Base-by-base conservation (phyloP, 441 rosid genomes). In the Metrosideros polymorpha region DNA sequence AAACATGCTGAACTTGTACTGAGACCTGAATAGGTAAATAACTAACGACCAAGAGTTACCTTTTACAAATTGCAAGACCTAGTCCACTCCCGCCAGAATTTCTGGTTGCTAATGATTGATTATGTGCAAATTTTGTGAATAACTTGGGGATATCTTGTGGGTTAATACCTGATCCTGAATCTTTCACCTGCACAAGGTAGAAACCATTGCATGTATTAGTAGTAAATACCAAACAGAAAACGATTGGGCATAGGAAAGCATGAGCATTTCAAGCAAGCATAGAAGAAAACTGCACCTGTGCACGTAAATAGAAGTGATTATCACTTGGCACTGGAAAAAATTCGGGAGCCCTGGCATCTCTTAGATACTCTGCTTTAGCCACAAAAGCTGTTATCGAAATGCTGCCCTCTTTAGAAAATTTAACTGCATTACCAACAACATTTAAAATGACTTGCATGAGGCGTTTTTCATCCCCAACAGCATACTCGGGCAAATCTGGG, bases 21-120 rank as follows among this genome's bases (percentile, higher is more conserved):
- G 47, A 22, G n/a, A 39, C 79, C 79, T 71, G n/a, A 39, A 39
- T n/a, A 39, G 79, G n/a, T 83, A 32, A 12, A 83, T 22, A 71
- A 42, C 45, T 30, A 39, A 54, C 18, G 42, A 18, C 14, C 52
- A 18, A 30, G 50, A 86, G 85, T 89, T 89, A 98, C 99, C 99
- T 95, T 90, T 95, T 98, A 92, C 98, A 98, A 91, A 98, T 98
- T 86, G 99, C 99, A 85, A 98, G 98, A 82, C 99, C 99, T 86
- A 98, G 99, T 86, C 99, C 99, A 90, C 94, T 95, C 90, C 99
- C 98, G 86, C 91, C 89, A 6, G 97, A 92, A 91, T 93, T 96
- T 91, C 92, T 91, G 63, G 95, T 87, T 6, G 94, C 93, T 75
- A 88, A 87, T 83, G 98, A 89, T 87, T 95, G 99, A 83, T 91